Evolutionary conservation across 2,329 filamentous ascomycete genomes (phyloP), one percentile per base, ranked within the genome.

Genomic region (Helotiales sp.): DNA sequence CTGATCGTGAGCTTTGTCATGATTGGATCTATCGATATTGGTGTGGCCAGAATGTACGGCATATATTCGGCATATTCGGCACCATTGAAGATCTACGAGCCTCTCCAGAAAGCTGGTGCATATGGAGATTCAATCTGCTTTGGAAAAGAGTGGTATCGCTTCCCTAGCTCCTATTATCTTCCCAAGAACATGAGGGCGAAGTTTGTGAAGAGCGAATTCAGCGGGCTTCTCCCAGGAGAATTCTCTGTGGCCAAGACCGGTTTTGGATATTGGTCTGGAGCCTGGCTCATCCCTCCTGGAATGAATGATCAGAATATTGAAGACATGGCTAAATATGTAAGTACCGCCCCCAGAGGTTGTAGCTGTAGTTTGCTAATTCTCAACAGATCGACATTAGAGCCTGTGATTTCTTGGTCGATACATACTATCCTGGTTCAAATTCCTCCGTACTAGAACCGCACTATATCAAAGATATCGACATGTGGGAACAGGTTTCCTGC

Each of bases 91-190:
- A 82, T 94, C 17, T 94, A 93, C 77, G 78, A 84, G 40, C 88
- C 89, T 0, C 82, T 98, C 0, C 83, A 87, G 57, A 77, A 81
- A 0, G 73, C 91, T 6, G 86, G 87, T 1, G 79, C 81, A 0
- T 77, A 81, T 1, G 91, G 89, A 17, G 90, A 93, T 70, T 89
- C 84, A 20, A 87, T 99, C 2, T 99, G 96, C 78, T 87, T 97
- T 45, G 93, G 93, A 30, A 99, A 98, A 78, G 96, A 99, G 77
- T 99, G 96, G 96, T 97, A 99, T 79, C 92, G 96, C 40, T 98
- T 97, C 77, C 95, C 96, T 1, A 95, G 92, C 0, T 96, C 94
- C 0, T 98, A 93, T 81, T 93, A 96, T 77, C 83, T 99, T 2
- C 95, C 96, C 0, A 83, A 89, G n/a, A 86, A 88, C 59, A 92